These are phyloP conservation scores for Zoysia matrella DNA, from an alignment of 202 grass and related monocot genomes.

Conservation along the genomic window DNA sequence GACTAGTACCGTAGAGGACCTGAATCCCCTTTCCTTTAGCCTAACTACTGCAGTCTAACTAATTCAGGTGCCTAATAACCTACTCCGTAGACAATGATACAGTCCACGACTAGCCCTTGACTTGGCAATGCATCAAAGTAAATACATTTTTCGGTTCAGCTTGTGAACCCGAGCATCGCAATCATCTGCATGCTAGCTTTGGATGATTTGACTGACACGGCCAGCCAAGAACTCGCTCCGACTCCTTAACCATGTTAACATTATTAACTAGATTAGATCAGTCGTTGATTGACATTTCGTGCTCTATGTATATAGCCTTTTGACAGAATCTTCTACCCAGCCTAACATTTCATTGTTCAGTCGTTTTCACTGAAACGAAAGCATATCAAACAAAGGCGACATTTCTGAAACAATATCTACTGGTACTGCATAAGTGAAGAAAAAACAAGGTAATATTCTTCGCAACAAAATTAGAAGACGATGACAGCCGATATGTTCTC, in stretches of 20 bases:
- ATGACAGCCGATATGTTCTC: background rate
- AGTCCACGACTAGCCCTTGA: constrained; percentile 23
- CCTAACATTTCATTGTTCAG: constrained; percentile 26
- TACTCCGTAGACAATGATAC: constrained; percentile 2
- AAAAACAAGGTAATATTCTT: background rate
- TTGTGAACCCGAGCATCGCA: constrained; percentile 8
- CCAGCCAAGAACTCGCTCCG: constrained; percentile 12
- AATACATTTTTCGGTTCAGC: background rate
- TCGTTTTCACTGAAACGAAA: background rate
- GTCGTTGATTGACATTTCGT: background rate
- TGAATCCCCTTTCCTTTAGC: too few relatives aligned
- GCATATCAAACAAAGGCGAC: background rate
- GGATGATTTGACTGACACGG: constrained; percentile 31
- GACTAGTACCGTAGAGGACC: too few relatives aligned
- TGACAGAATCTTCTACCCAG: background rate
- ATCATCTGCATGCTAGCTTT: constrained; percentile 4
- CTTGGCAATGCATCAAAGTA: background rate
- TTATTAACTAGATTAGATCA: background rate
- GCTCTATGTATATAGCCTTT: background rate
- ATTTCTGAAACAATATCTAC: constrained; percentile 1
- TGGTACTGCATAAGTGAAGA: background rate
- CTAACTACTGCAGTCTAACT: too few relatives aligned
- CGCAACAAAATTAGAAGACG: background rate
- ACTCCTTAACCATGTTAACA: background rate
- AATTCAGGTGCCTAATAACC: too few relatives aligned